These are phyloP conservation scores for Russula emetica DNA, from an alignment of 768 basidiomycete genomes.

Conservation along the genomic window DNA sequence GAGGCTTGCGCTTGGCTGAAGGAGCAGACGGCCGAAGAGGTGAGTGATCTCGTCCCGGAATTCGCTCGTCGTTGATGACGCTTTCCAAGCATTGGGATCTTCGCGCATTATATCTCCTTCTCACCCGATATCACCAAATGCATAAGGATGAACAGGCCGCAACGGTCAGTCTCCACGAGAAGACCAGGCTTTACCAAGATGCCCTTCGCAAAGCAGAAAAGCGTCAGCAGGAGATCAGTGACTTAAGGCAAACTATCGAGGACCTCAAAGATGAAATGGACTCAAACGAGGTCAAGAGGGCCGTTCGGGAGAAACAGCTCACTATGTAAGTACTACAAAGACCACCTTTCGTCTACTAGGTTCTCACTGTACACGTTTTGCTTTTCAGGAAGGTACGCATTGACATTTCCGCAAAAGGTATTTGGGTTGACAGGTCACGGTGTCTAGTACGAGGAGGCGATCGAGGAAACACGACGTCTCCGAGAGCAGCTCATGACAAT, in stretches of 20 bases:
- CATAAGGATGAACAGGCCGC: slow-evolving; percentile 28
- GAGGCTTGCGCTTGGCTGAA: slow-evolving; percentile 26
- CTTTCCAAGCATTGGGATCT: slow-evolving; percentile 28
- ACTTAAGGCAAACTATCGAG: slow-evolving; percentile 16
- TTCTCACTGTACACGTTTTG: slow-evolving; percentile 7
- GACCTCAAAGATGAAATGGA: slow-evolving; percentile 23
- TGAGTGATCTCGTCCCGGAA: neutral
- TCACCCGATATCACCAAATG: slow-evolving; percentile 28
- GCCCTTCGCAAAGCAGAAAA: slow-evolving; percentile 17
- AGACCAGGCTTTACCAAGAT: slow-evolving; percentile 25
- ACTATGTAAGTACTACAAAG: slow-evolving; percentile 9
- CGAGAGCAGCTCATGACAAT: slow-evolving; percentile 22
- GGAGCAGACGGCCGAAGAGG: slow-evolving; percentile 23
- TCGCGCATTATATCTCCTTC: slow-evolving; percentile 26
- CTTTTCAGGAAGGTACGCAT: slow-evolving; percentile 24
- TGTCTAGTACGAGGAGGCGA: slow-evolving; percentile 26
- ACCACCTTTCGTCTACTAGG: neutral
- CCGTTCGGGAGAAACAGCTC: slow-evolving; percentile 20
- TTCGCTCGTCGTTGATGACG: neutral
- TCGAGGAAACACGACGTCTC: slow-evolving; percentile 24
- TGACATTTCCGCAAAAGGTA: neutral
- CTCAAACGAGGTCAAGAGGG: slow-evolving; percentile 19
- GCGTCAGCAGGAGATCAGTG: slow-evolving; percentile 15
- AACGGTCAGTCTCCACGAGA: slow-evolving; percentile 20
- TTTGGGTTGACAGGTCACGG: slow-evolving; percentile 8